A percentile compares a stretch with the other conserved stretches of the same genome.
phyloP scores from a whole-genome alignment of 352 stramenopile genomes.

The Globisporangium perplexum region DNA sequence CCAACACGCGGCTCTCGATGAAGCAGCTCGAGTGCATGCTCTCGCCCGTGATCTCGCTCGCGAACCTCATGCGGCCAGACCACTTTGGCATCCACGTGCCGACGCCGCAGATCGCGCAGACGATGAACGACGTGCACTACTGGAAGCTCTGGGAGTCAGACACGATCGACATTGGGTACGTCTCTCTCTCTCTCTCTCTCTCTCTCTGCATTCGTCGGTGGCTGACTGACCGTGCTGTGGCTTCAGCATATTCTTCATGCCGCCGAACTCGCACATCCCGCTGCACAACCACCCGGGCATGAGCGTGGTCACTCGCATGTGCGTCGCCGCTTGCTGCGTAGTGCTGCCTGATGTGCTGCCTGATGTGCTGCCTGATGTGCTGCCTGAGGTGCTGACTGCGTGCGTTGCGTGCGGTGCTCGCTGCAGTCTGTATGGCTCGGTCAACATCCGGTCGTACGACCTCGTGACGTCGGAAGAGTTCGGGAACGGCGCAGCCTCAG shows the following conservation, averaged over 20 bases:
- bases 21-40: slow-evolving; percentile 70
- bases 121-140: slow-evolving; percentile 79
- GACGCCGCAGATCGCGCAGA: slow-evolving; percentile 52
- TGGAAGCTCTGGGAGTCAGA: slow-evolving; percentile 85
- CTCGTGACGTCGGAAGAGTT: slow-evolving; percentile 46
- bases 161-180: slow-evolving; percentile 71
- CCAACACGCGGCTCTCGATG: slow-evolving; percentile 63
- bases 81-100: slow-evolving; percentile 75
- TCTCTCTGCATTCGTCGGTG: background rate
- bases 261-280: slow-evolving; percentile 64
- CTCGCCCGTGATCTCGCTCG: slow-evolving; percentile 48
- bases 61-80: slow-evolving; percentile 42
- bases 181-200: no score
- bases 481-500: slow-evolving; percentile 8
- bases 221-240: no score
- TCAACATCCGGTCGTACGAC: slow-evolving; percentile 69
- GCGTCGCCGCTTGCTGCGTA: slow-evolving; percentile 9
- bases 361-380: no score
- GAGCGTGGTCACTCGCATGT: slow-evolving; percentile 82
- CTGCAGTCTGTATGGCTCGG: slow-evolving; percentile 65
- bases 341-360: background rate
- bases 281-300: slow-evolving; percentile 82
- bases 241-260: slow-evolving; percentile 81
- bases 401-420: background rate
- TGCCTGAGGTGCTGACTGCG: background rate